These are phyloP conservation scores for Acanthamoeba lenticulata DNA, from an alignment of 208 protist species.

Conservation along the genomic window DNA sequence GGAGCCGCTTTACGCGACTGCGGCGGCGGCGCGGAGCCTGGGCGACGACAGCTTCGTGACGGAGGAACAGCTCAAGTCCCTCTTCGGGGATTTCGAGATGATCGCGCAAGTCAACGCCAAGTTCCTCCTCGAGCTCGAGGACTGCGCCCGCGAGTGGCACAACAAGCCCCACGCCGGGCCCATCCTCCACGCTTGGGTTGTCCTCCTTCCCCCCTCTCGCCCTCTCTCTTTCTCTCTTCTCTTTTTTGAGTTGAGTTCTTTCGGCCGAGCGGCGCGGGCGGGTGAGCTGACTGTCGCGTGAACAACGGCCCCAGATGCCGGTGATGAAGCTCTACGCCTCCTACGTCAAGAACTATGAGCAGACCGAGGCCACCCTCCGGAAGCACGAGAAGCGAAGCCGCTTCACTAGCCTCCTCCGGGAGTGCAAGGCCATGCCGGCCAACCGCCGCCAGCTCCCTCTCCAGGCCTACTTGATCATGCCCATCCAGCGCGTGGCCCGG, in stretches of 20 bases:
- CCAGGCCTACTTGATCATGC: conserved; percentile 1
- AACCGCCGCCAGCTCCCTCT: background rate
- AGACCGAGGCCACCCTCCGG: background rate
- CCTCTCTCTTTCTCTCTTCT: background rate
- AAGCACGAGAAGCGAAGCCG: background rate
- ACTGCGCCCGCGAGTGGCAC: background rate
- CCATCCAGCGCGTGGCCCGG: background rate
- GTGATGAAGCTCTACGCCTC: conserved; percentile 7
- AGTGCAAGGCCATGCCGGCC: conserved; percentile 10
- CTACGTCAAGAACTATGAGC: conserved; percentile 11
- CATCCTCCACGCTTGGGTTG: conserved; percentile 4
- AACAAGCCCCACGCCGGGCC: conserved; percentile 10
- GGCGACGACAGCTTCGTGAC: background rate
- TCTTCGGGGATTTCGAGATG: background rate
- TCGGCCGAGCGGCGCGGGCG: no score
- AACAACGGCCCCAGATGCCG: background rate
- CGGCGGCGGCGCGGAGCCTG: background rate
- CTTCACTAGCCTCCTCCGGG: background rate
- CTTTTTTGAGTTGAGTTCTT: no score
- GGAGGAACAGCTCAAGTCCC: background rate
- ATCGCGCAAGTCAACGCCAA: background rate
- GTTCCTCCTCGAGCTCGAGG: background rate
- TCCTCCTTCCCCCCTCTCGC: background rate
- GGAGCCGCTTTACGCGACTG: background rate
- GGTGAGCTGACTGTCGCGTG: no score